Evolutionary conservation across 2,329 filamentous ascomycete genomes (phyloP).

Genomic region (Teratosphaeria gauchensis): DNA sequence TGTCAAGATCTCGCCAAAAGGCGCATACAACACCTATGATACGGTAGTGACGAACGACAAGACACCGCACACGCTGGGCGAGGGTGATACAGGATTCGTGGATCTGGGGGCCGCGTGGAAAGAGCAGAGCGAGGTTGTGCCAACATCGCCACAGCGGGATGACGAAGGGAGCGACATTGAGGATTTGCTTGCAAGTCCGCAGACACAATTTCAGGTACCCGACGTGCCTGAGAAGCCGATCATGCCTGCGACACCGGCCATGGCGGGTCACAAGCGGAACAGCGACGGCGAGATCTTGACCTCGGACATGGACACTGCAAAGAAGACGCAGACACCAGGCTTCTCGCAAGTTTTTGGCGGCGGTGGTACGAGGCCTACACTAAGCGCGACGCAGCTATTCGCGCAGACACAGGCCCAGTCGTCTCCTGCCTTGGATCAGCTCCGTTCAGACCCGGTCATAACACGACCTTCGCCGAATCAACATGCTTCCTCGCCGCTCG

Average conservation of each 20-base stretch:
- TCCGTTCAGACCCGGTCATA: slow-evolving; percentile 34
- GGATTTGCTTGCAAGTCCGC: slow-evolving; percentile 16
- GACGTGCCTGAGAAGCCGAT: slow-evolving; percentile 15
- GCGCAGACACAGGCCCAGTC: slow-evolving; percentile 37
- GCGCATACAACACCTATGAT: slow-evolving; percentile 2
- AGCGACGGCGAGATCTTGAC: slow-evolving; percentile 32
- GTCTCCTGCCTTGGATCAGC: slow-evolving; percentile 29
- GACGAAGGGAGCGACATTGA: slow-evolving; percentile 10
- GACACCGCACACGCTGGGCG: slow-evolving; percentile 10
- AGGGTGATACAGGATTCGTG: slow-evolving; percentile 24
- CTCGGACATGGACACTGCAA: slow-evolving; percentile 28
- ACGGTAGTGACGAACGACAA: slow-evolving; percentile 1
- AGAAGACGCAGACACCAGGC: slow-evolving; percentile 30
- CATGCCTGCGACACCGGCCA: slow-evolving; percentile 32
- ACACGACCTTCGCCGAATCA: slow-evolving; percentile 38
- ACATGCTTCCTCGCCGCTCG: slow-evolving; percentile 26
- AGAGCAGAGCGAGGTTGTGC: slow-evolving; percentile 5
- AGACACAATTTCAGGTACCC: slow-evolving; percentile 16
- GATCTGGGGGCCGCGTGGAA: slow-evolving; percentile 21
- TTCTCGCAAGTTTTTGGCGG: slow-evolving; percentile 29
- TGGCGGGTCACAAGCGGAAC: slow-evolving; percentile 31
- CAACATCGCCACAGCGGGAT: background rate
- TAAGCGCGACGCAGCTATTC: slow-evolving; percentile 39
- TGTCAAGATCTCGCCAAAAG: slow-evolving; percentile 3
- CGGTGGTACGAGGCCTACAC: slow-evolving; percentile 20